Conservation (phyloP, 2,329 filamentous ascomycete genomes). For the Neocatenulostroma microsporum region DNA sequence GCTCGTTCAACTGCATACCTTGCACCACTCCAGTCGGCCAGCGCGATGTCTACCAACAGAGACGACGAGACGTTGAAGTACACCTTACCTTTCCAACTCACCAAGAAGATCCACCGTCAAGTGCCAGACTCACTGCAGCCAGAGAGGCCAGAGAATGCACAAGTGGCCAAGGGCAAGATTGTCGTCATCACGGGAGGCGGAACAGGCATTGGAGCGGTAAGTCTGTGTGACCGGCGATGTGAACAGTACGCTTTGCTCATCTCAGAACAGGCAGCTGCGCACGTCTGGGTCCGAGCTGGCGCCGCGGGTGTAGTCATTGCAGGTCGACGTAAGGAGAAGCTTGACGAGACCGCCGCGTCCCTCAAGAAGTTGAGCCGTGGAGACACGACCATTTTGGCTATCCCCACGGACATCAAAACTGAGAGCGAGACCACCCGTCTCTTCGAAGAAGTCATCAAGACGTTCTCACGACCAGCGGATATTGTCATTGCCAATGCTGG, state of each 20-base stretch:
- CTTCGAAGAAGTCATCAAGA: conserved; percentile 1
- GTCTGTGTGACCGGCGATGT: no score
- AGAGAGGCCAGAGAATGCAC: conserved; percentile 6
- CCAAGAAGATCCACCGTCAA: conserved; percentile 18
- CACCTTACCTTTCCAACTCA: conserved; percentile 20
- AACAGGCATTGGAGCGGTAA: conserved; percentile 10
- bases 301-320: conserved; percentile 21
- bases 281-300: conserved; percentile 22
- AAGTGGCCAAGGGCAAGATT: conserved; percentile 16
- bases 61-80: conserved; percentile 8
- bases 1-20: no score
- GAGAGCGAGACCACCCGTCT: conserved; percentile 9
- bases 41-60: conserved; percentile 1
- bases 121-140: conserved; percentile 19
- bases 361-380: conserved; percentile 13
- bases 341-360: conserved; percentile 14
- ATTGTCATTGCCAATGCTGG: conserved; percentile 14
- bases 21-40: no score
- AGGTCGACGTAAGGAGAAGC: conserved; percentile 18
- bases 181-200: conserved; percentile 19
- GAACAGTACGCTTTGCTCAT: neutral
- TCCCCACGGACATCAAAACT: conserved; percentile 18
- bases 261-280: conserved; percentile 16
- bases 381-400: conserved; percentile 16
- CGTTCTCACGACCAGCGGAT: conserved; percentile 11